Evolutionary conservation across 768 basidiomycete genomes (phyloP).

Genomic region (Russula sp.): DNA sequence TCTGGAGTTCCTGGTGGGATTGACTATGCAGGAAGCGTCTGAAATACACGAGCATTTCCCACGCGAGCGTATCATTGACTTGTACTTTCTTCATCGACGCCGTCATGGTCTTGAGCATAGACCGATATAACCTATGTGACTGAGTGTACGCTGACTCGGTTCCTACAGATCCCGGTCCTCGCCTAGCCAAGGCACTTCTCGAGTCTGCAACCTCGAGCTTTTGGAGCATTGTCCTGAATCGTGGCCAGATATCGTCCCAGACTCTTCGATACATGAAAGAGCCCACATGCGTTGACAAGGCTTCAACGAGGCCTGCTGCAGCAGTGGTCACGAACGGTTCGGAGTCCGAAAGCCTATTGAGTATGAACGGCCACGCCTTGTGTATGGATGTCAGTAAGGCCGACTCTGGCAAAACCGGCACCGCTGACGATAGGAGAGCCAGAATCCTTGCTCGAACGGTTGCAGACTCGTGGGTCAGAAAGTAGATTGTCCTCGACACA

Average conservation of each 20-base stretch:
- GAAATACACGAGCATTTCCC: slow-evolving; percentile 78
- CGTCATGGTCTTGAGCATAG: slow-evolving; percentile 71
- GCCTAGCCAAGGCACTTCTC: slow-evolving; percentile 61
- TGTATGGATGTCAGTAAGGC: slow-evolving; percentile 83
- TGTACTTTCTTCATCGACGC: slow-evolving; percentile 64
- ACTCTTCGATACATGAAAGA: slow-evolving; percentile 82
- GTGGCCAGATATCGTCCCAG: slow-evolving; percentile 94
- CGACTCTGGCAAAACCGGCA: slow-evolving; percentile 67
- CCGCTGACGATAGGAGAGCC: slow-evolving; percentile 65
- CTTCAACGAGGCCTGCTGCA: slow-evolving; percentile 69
- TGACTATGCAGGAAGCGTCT: slow-evolving; percentile 69
- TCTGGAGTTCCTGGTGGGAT: slow-evolving; percentile 73
- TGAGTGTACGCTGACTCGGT: slow-evolving; percentile 74
- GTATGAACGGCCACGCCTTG: slow-evolving; percentile 89
- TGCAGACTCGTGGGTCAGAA: slow-evolving; percentile 87
- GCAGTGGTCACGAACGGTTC: slow-evolving; percentile 80
- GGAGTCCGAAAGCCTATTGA: slow-evolving; percentile 72
- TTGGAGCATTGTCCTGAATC: slow-evolving; percentile 59
- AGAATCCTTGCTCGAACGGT: slow-evolving; percentile 84
- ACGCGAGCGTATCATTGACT: slow-evolving; percentile 64
- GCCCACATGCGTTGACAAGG: slow-evolving; percentile 66
- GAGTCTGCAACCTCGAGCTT: slow-evolving; percentile 62
- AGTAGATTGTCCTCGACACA: slow-evolving; percentile 80
- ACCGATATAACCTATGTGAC: slow-evolving; percentile 76
- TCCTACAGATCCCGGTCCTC: slow-evolving; percentile 50